A percentile compares a stretch with the other conserved stretches of the same genome.
Conservation (phyloP, 1,284 basidiomycete genomes). For the Apiotrichum sp. region DNA sequence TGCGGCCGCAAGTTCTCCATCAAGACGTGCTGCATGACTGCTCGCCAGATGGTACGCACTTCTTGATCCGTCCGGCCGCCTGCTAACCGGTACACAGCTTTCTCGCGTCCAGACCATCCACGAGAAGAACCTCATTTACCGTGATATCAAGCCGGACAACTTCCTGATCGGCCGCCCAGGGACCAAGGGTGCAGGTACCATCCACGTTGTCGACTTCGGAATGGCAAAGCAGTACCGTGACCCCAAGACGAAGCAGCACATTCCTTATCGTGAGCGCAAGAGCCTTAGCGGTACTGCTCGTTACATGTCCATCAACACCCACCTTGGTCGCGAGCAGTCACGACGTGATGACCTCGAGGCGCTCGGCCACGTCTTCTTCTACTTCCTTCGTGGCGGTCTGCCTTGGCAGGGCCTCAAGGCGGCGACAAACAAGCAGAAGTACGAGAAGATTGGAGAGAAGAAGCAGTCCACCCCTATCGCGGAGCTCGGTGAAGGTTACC, state of each 20-base stretch:
- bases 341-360: slow-evolving; percentile 94
- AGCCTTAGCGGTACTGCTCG: slow-evolving; percentile 97
- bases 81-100: slow-evolving; percentile 61
- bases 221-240: slow-evolving; percentile 99
- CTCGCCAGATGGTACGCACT: slow-evolving; percentile 76
- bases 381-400: slow-evolving; percentile 91
- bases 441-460: slow-evolving; percentile 98
- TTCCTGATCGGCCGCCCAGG: slow-evolving; percentile 87
- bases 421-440: slow-evolving; percentile 99
- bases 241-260: slow-evolving; percentile 98
- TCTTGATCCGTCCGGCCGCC: background rate
- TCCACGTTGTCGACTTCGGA: slow-evolving; percentile 98
- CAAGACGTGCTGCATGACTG: slow-evolving; percentile 97
- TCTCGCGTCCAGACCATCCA: slow-evolving; percentile 90
- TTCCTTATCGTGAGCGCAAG: slow-evolving; percentile 99
- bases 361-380: slow-evolving; percentile 92
- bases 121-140: slow-evolving; percentile 94
- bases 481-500: slow-evolving; percentile 86
- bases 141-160: slow-evolving; percentile 97
- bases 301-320: slow-evolving; percentile 99
- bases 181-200: slow-evolving; percentile 75
- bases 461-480: slow-evolving; percentile 95
- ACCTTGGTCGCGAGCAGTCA: slow-evolving; percentile 93
- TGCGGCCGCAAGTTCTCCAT: slow-evolving; percentile 97
- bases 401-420: slow-evolving; percentile 98